A percentile compares a stretch with the other conserved stretches of the same genome.
Conservation (phyloP, 306 rosid species). For the Quercus aquifolioides region DNA sequence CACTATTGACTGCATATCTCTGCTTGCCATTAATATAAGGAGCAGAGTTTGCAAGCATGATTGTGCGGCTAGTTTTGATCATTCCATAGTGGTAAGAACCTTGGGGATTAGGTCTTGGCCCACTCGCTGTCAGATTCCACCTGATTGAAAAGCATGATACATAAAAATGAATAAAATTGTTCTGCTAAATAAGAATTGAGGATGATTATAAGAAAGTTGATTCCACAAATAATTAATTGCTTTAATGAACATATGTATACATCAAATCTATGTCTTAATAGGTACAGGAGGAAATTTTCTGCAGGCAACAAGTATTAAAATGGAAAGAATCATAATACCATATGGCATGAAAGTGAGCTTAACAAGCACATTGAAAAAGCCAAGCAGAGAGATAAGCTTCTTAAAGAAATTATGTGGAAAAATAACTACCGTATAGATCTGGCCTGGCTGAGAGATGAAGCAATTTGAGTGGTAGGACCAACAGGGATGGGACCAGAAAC, state of each 20-base stretch:
- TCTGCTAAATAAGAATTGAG: no score
- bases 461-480: conserved; percentile 67
- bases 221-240: no score
- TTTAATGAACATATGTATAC: neutral
- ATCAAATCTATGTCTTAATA: neutral
- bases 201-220: no score
- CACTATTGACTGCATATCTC: conserved; percentile 87
- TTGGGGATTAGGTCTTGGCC: conserved; percentile 98
- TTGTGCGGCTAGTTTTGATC: conserved; percentile 71
- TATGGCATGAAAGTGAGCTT: neutral
- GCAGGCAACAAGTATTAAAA: neutral
- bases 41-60: conserved; percentile 80
- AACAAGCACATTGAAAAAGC: neutral
- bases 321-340: neutral
- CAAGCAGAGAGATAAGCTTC: neutral
- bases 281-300: neutral
- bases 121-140: conserved; percentile 88
- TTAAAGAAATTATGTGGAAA: conserved; percentile 2
- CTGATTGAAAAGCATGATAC: conserved; percentile 31
- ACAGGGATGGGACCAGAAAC: conserved; percentile 80
- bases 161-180: neutral
- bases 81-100: conserved; percentile 93
- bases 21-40: conserved; percentile 85
- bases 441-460: conserved; percentile 75
- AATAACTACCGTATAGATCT: conserved; percentile 69